These are phyloP conservation scores for Pecoramyces ruminantium DNA, from an alignment of 192 early-diverging fungal genomes.

Conservation along the genomic window DNA sequence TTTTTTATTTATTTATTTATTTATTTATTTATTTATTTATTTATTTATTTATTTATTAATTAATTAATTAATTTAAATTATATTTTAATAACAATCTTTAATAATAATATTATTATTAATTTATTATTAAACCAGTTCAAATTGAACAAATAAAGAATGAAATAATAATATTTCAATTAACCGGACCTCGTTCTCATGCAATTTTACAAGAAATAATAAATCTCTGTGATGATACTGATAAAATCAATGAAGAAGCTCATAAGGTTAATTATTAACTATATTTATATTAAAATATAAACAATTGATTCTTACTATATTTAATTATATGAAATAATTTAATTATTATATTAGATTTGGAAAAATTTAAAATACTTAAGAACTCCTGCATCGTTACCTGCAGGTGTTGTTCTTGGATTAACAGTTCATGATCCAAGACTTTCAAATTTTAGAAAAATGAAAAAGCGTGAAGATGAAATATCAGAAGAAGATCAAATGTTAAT, in stretches of 20 bases:
- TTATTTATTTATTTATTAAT: no score
- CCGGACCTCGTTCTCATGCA: slow-evolving; percentile 66
- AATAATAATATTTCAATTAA: slow-evolving; percentile 64
- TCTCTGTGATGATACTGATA: background rate
- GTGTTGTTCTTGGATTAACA: slow-evolving; percentile 58
- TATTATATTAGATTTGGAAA: slow-evolving; percentile 18
- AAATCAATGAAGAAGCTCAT: slow-evolving; percentile 13
- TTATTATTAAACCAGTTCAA: no score
- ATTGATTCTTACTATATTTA: no score
- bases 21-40: no score
- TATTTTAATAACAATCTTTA: no score
- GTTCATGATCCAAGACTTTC: slow-evolving; percentile 75
- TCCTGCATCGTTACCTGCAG: slow-evolving; percentile 57
- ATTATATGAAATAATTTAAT: no score
- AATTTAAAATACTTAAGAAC: slow-evolving; percentile 26
- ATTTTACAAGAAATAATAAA: slow-evolving; percentile 50
- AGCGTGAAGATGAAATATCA: slow-evolving; percentile 14
- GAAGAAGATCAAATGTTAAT: slow-evolving; percentile 8
- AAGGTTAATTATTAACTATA: no score
- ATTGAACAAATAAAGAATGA: slow-evolving; percentile 16
- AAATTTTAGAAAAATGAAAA: slow-evolving; percentile 27
- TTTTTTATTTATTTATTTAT: no score
- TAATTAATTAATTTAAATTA: no score
- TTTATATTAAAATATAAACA: no score
- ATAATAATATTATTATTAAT: no score